Conservation (phyloP, 139 green algal species). For the Marvania coccoides region DNA sequence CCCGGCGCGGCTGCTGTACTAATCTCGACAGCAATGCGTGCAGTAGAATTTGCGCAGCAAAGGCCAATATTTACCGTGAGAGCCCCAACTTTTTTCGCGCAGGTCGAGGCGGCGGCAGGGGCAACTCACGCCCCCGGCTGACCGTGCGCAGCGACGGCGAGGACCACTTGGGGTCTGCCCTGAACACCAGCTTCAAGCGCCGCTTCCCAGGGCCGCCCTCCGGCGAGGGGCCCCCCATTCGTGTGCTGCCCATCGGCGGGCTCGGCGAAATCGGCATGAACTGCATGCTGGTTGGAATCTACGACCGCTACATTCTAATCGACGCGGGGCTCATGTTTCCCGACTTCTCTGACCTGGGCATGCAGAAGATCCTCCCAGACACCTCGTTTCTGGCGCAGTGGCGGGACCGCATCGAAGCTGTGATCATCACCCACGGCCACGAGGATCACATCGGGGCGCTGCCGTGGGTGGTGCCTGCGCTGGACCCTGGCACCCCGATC, state of each 20-base stretch:
- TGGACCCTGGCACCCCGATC: conserved; percentile 89
- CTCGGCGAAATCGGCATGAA: conserved; percentile 99
- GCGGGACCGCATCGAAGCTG: conserved; percentile 94
- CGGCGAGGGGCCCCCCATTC: conserved; percentile 68
- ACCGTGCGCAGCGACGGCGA: conserved; percentile 42
- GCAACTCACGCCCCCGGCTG: conserved; percentile 4
- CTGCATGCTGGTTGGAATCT: conserved; percentile 94
- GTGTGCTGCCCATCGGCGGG: conserved; percentile 92
- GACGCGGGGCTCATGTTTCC: conserved; percentile 99
- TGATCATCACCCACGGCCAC: conserved; percentile 96
- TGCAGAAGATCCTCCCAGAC: conserved; percentile 97
- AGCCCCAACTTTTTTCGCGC: too few species aligned
- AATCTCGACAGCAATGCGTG: too few species aligned
- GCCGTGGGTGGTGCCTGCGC: conserved; percentile 80
- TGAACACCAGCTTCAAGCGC: conserved; percentile 20
- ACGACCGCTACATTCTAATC: conserved; percentile 96
- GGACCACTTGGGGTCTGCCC: conserved; percentile 64
- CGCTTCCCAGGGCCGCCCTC: conserved; percentile 58
- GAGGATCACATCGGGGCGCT: conserved; percentile 97
- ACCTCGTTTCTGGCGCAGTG: conserved; percentile 89
- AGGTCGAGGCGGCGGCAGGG: not conserved
- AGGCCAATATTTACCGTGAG: too few species aligned
- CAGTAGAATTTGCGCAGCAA: too few species aligned
- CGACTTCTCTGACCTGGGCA: conserved; percentile 91
- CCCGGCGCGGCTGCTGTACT: too few species aligned